phyloP scores from a whole-genome alignment of 176 grass and related monocot species.

The Lolium rigidum region DNA sequence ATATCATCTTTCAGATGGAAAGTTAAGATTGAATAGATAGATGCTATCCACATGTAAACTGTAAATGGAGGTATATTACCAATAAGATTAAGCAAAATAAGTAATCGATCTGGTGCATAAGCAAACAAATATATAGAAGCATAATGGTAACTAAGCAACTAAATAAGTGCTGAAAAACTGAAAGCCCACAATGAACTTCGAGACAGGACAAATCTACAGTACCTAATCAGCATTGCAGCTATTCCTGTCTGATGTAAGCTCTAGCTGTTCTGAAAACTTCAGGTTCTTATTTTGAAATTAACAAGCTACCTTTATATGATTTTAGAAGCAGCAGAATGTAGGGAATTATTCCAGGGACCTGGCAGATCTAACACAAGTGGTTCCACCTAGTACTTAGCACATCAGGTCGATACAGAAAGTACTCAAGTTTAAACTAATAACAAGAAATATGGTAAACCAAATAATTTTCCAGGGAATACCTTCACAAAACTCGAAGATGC shows the following conservation, averaged over 20 bases:
- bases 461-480: slow-evolving; percentile 45
- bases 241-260: slow-evolving; percentile 20
- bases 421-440: slow-evolving; percentile 32
- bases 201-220: neutral
- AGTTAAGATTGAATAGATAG: slow-evolving; percentile 1
- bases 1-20: slow-evolving; percentile 23
- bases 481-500: slow-evolving; percentile 76
- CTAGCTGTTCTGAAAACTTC: neutral
- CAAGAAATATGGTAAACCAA: slow-evolving; percentile 12
- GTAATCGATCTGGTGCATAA: neutral
- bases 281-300: slow-evolving; percentile 12
- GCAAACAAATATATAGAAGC: neutral
- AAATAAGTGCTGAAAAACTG: slow-evolving; percentile 32
- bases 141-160: neutral
- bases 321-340: slow-evolving; percentile 23
- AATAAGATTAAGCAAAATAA: slow-evolving; percentile 21
- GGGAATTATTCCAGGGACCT: slow-evolving; percentile 22
- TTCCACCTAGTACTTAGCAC: neutral
- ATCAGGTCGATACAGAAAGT: slow-evolving; percentile 3
- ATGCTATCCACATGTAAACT: slow-evolving; percentile 10
- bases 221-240: neutral
- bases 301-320: neutral
- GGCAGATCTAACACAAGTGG: slow-evolving; percentile 13
- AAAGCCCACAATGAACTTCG: neutral
- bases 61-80: neutral